Evolutionary conservation across 805 yeast species (phyloP).

Genomic region (Debaryomyces tyrocola): DNA sequence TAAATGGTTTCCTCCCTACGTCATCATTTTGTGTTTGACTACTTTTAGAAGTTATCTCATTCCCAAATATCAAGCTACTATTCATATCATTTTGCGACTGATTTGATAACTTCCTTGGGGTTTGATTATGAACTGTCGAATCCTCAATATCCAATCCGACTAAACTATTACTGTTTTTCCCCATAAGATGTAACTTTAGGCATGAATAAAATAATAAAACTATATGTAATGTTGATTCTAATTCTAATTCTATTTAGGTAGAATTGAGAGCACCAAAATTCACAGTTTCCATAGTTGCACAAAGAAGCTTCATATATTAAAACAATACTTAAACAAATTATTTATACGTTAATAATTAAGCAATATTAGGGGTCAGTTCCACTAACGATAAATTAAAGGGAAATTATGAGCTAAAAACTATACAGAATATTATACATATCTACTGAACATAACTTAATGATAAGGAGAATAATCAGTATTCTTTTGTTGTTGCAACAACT

Average conservation of each 20-base stretch:
- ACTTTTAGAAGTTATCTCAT: slow-evolving; percentile 7
- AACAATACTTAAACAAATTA: neutral
- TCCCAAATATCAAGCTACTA: slow-evolving; percentile 34
- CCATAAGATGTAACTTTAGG: neutral
- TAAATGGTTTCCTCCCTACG: neutral
- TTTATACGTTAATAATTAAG: too few species aligned
- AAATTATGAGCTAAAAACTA: neutral
- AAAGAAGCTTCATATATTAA: neutral
- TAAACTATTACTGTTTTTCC: neutral
- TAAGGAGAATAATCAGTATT: neutral
- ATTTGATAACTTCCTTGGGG: neutral
- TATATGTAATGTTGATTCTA: too few species aligned
- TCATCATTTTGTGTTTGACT: neutral
- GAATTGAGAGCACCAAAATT: neutral
- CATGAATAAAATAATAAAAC: too few species aligned
- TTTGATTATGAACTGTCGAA: neutral
- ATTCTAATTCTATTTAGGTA: too few species aligned
- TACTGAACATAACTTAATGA: neutral
- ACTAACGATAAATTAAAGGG: neutral
- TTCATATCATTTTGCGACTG: slow-evolving; percentile 12
- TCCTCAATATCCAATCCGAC: slow-evolving; percentile 1
- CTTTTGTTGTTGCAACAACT: slow-evolving; percentile 10
- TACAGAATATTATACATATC: neutral
- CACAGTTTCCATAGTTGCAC: neutral
- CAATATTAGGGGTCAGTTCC: too few species aligned